These are phyloP conservation scores for Trichoderma breve DNA, from an alignment of 2,329 filamentous ascomycete genomes.

Conservation along the genomic window DNA sequence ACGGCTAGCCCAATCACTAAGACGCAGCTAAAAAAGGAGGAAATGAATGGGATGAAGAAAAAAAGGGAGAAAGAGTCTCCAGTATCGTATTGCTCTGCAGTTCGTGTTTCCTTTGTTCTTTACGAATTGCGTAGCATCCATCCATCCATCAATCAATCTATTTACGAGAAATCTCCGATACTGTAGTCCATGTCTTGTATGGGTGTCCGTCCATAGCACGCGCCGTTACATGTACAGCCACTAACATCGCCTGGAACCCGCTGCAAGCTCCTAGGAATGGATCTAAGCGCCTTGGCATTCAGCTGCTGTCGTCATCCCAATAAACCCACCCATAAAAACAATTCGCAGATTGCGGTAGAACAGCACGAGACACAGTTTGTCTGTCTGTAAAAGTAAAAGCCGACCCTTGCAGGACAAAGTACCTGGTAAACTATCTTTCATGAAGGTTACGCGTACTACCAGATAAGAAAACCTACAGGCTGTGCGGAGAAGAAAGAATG, in stretches of 20 bases:
- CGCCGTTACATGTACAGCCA: too few species aligned
- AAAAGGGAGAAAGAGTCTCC: background rate
- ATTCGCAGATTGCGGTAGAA: background rate
- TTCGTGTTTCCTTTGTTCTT: background rate
- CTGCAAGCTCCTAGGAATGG: background rate
- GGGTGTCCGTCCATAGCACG: too few species aligned
- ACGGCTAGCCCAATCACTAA: background rate
- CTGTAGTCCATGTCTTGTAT: background rate
- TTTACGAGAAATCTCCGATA: too few species aligned
- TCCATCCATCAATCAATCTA: background rate
- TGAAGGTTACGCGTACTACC: background rate
- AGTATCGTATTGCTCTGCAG: background rate
- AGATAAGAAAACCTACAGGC: background rate
- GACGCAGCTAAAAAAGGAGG: background rate
- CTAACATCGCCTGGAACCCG: too few species aligned
- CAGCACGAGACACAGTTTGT: background rate
- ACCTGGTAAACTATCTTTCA: background rate
- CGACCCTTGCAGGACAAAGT: background rate
- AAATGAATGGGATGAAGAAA: background rate
- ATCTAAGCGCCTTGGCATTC: constrained; percentile 12
- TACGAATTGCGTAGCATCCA: too few species aligned
- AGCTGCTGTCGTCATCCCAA: constrained; percentile 10
- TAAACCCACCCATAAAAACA: background rate
- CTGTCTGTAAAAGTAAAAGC: background rate
- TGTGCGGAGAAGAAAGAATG: background rate